Conservation (phyloP, 805 yeast species). For the Candida broadrunensis region DNA sequence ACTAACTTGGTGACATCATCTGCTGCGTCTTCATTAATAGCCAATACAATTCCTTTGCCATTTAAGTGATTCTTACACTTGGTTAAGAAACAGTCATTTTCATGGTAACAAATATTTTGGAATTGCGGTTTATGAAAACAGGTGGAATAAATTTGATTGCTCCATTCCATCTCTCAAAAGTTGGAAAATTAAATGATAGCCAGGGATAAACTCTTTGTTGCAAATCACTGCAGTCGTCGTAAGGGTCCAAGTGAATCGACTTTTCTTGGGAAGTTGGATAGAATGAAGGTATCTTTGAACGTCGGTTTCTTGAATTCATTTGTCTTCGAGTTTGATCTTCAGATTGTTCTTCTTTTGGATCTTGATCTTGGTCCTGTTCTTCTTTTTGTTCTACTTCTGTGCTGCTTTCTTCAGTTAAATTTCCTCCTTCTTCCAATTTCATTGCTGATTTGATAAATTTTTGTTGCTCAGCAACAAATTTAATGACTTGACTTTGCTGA, state of each 20-base stretch:
- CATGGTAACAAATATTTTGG: not conserved
- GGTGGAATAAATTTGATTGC: slow-evolving; percentile 20
- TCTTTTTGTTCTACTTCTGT: not conserved
- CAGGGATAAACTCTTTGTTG: slow-evolving; percentile 39
- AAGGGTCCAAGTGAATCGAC: not conserved
- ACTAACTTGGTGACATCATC: slow-evolving; percentile 17
- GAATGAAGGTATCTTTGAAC: not conserved
- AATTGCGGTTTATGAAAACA: slow-evolving; percentile 11
- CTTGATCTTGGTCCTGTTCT: not conserved
- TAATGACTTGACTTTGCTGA: not conserved
- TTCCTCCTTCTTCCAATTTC: slow-evolving; percentile 7
- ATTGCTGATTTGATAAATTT: slow-evolving; percentile 11
- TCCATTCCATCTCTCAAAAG: slow-evolving; percentile 40
- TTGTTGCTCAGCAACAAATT: slow-evolving; percentile 8
- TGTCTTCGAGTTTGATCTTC: not conserved
- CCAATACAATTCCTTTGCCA: slow-evolving; percentile 31
- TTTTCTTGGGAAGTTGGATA: not conserved
- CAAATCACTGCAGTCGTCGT: slow-evolving; percentile 22
- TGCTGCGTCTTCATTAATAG: slow-evolving; percentile 22
- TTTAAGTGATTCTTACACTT: slow-evolving; percentile 21
- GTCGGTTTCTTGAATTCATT: not conserved
- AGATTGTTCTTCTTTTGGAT: not conserved
- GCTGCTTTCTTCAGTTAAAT: too few species aligned
- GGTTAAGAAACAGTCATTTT: slow-evolving; percentile 15
- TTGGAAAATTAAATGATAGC: slow-evolving; percentile 33